Evolutionary conservation across 2,329 filamentous ascomycete genomes (phyloP).

Genomic region (Xylaria sp.): DNA sequence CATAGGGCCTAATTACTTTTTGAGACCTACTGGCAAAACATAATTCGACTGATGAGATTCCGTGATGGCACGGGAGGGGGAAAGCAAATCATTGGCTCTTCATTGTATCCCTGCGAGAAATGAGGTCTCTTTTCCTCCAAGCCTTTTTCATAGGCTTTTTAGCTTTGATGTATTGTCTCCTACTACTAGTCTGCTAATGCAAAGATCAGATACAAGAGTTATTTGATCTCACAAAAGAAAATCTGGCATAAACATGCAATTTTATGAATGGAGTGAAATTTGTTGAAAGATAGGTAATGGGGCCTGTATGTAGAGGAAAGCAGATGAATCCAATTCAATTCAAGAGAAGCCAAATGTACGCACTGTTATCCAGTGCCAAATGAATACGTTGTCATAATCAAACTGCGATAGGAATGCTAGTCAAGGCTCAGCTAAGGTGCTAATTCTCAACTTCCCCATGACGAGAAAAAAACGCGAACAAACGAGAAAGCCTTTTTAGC

Average conservation of each 20-base stretch:
- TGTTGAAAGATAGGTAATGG: neutral
- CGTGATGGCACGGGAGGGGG: constrained; percentile 31
- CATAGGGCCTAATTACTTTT: constrained; percentile 7
- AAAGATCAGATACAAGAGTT: constrained; percentile 59
- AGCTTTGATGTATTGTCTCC: constrained; percentile 46
- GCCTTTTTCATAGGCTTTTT: constrained; percentile 38
- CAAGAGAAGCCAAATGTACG: neutral
- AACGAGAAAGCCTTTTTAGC: neutral
- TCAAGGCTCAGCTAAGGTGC: neutral
- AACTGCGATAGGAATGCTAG: neutral
- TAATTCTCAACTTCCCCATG: neutral
- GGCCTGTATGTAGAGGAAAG: neutral
- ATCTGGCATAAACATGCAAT: neutral
- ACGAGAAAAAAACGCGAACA: neutral
- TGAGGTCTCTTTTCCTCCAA: constrained; percentile 38
- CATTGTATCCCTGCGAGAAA: constrained; percentile 38
- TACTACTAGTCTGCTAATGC: constrained; percentile 67
- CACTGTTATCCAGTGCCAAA: neutral
- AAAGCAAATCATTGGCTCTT: constrained; percentile 33
- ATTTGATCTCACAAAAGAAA: constrained; percentile 34
- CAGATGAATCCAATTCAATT: neutral
- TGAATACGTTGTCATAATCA: neutral
- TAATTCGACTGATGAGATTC: constrained; percentile 29
- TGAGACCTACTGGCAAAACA: constrained; percentile 7
- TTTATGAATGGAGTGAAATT: neutral